These are phyloP conservation scores for Larix kaempferi DNA, from an alignment of 75 land plant genomes.

Conservation along the genomic window DNA sequence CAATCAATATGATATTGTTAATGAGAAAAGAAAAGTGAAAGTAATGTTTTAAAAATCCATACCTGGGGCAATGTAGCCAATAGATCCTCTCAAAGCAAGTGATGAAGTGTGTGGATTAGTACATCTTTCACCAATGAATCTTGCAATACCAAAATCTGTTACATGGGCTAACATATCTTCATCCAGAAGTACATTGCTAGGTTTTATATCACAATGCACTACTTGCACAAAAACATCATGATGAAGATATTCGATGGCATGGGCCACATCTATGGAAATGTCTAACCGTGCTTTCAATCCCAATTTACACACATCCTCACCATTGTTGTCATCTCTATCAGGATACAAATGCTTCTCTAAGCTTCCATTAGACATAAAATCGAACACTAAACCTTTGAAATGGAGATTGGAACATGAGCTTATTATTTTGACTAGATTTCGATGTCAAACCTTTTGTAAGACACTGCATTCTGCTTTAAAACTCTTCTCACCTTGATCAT, in stretches of 20 bases:
- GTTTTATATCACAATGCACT: slow-evolving; percentile 8
- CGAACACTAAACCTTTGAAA: background rate
- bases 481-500: too few relatives aligned
- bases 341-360: background rate
- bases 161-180: slow-evolving; percentile 3
- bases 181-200: slow-evolving; percentile 11
- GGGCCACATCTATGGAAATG: slow-evolving; percentile 29
- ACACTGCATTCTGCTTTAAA: background rate
- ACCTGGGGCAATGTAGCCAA: slow-evolving; percentile 3
- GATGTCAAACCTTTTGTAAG: background rate
- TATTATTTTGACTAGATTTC: background rate
- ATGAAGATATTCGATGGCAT: slow-evolving; percentile 30
- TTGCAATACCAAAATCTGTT: slow-evolving; percentile 2
- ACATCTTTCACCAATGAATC: background rate
- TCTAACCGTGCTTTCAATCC: slow-evolving; percentile 8
- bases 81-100: background rate
- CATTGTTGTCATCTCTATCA: too few relatives aligned
- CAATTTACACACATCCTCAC: background rate
- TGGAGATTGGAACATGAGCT: background rate
- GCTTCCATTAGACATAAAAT: slow-evolving; percentile 2
- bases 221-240: slow-evolving; percentile 11
- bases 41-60: too few relatives aligned
- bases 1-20: background rate
- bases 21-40: background rate
- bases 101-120: background rate